Evolutionary conservation across 805 yeast genomes (phyloP), one percentile per base, ranked within the genome.

Genomic region (Wickerhamiella musiphila): DNA sequence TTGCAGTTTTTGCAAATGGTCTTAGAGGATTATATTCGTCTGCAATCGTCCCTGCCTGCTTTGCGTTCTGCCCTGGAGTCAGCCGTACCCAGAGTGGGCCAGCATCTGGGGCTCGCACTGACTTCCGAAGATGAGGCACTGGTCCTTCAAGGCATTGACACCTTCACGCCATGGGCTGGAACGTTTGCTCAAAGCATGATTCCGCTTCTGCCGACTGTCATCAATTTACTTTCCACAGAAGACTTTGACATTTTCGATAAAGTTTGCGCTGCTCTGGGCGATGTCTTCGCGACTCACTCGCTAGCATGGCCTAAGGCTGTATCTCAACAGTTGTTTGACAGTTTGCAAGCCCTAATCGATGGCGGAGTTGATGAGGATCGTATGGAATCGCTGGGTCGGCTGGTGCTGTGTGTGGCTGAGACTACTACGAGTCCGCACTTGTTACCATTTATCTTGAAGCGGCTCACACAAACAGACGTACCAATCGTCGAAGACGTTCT

Each of bases 401-500:
- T 45, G 20, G 41, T 37, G 7, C 31, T 46, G 1, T 37, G 35
- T 2, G 28, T 43, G 2, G 34, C 45, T 20, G 17, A 25, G 17
- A 38, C 40, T 18, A 21, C 4, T 13, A 28, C 13, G 19, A 21
- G 23, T 23, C 37, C 6, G 35, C 31, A 6, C 26, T 42, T 21
- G 35, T 40, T 18, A 16, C 33, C 36, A 11, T 40, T 39, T n/a
- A 15, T 46, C 5, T 29, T 31, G 16, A 12, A 26, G 4, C 12
- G 31, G 5, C 42, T 47, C 6, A 35, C 38, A 5, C 30, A 34
- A 2, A 24, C 39, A 4, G 36, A 34, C 2, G 26, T 31, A 8
- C 42, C 45, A 2, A 40, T 49, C 1, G 44, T 44, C 2, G 54
- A 50, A 4, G 56, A 54, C 27, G 40, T 44, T 10, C 35, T 49